Evolutionary conservation across 768 basidiomycete genomes (phyloP).

Genomic region (Clavulina sp.): DNA sequence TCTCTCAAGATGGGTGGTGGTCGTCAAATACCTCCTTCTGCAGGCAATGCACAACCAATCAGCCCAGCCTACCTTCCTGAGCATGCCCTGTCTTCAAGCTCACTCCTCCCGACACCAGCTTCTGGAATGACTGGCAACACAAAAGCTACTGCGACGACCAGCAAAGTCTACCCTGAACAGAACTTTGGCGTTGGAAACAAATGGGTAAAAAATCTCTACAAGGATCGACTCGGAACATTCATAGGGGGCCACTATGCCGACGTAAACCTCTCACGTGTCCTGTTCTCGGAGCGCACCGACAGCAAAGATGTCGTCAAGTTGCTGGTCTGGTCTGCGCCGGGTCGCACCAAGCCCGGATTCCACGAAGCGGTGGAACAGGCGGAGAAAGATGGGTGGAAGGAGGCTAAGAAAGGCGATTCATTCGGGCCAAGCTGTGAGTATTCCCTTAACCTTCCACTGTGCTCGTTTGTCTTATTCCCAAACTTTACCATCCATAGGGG

Average conservation of each 20-base stretch:
- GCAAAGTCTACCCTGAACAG: neutral
- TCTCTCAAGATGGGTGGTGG: no score
- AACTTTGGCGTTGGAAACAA: neutral
- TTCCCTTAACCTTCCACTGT: neutral
- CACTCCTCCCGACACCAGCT: no score
- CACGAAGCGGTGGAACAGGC: constrained; percentile 70
- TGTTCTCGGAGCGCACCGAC: constrained; percentile 61
- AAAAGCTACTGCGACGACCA: no score
- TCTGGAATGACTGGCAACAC: no score
- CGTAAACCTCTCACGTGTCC: constrained; percentile 64
- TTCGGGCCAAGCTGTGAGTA: constrained; percentile 88
- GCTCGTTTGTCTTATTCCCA: neutral
- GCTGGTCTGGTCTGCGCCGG: constrained; percentile 85
- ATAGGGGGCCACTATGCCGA: constrained; percentile 60
- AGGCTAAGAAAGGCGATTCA: constrained; percentile 73
- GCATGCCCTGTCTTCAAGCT: no score
- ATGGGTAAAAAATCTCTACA: neutral
- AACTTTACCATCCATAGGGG: constrained; percentile 24
- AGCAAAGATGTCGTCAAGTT: constrained; percentile 49
- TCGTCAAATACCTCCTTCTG: no score
- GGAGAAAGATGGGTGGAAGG: no score
- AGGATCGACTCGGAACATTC: neutral
- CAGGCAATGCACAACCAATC: no score
- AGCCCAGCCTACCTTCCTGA: no score
- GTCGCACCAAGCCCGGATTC: constrained; percentile 69